Base-by-base conservation (phyloP, 805 yeast species). In the Geotrichum ghanense region DNA sequence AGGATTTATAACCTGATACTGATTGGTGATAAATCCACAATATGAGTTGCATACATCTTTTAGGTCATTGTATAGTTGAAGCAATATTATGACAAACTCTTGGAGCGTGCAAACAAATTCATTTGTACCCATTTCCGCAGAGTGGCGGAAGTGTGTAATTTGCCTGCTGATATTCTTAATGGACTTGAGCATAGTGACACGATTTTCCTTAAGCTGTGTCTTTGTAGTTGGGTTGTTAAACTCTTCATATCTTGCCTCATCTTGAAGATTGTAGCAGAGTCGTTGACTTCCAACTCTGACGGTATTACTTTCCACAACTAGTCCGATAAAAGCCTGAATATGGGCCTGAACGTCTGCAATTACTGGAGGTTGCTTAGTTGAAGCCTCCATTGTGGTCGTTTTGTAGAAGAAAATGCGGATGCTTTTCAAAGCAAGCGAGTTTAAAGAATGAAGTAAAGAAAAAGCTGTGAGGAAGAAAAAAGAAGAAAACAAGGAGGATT, bases 211-310 rank as follows among this genome's bases (percentile, higher is more conserved):
- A 12, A 31, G 37, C 37, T 31, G 37, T 16, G 12, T 31, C 17
- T 31, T 31, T 16, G 16, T 19, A 5, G 37, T 31, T 12, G 14
- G 37, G 16, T 31, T 31, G 14, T 31, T 31, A 12, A 31, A 31
- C 37, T 31, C 16, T 31, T 31, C 37, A 19, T 31, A 31, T 19
- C 16, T 16, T 6, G 37, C 19, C 16, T 31, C 37, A 31, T 31
- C 37, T 31, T 31, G 37, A 6, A 31, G 37, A 31, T 31, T 31
- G 17, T 31, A 31, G 37, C 37, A 31, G 37, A 31, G 37, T 6
- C 37, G 10, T 12, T 31, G 37, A 19, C 37, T 31, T 6, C 37
- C 16, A 19, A 31, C 37, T 16, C 37, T 16, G 14, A 31, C 16
- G 17, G 10, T 31, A 31, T 31, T 31, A 12, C 37, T 31, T 31